Base-by-base conservation (phyloP, 352 stramenopile species). In the Phytopythium vexans region DNA sequence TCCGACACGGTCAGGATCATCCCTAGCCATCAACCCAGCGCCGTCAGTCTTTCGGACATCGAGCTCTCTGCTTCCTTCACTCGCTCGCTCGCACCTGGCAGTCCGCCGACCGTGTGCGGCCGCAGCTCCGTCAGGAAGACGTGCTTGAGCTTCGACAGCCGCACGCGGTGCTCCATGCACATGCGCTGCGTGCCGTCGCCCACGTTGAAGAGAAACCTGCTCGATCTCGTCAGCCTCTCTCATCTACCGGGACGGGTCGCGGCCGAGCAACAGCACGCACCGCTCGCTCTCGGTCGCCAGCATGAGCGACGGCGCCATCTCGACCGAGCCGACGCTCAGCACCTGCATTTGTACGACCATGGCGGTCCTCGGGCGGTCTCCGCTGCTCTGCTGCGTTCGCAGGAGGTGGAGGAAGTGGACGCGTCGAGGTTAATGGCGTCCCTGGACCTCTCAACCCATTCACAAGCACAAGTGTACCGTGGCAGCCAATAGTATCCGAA, bases 81-180 rank as follows among this genome's bases (percentile, higher is more conserved):
- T 7, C 7, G 31, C 8, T 1, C 12, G 44, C 3, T n/a, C 21
- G 10, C 33, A 62, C 76, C 82, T 11, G 89, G 88, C 11, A 97
- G 60, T 1, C 89, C 89, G 16, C 89, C 86, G 1, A 96, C 49
- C n/a, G 79, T 88, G 45, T 93, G 72, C 8, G 84, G 56, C 9
- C 69, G 70, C 38, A 97, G 62, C 62, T 96, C 71, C 3, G 88
- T 96, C 27, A 96, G 68, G 55, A 96, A 95, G 5, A 96, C 72
- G 42, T 89, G 66, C 51, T 86, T 69, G 31, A 95, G 57, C 63
- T 95, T 96, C 6, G 68, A 77, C 11, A 97, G 63, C 12, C 87
- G 82, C 56, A 96, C 75, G 65, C 92, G 82, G 69, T 97, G 89
- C 72, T 97, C 89, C 84, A 95, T 96, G 67, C 84, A 96, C 63